phyloP scores from a whole-genome alignment of 2,329 filamentous ascomycete genomes.

The Eutypa lata region DNA sequence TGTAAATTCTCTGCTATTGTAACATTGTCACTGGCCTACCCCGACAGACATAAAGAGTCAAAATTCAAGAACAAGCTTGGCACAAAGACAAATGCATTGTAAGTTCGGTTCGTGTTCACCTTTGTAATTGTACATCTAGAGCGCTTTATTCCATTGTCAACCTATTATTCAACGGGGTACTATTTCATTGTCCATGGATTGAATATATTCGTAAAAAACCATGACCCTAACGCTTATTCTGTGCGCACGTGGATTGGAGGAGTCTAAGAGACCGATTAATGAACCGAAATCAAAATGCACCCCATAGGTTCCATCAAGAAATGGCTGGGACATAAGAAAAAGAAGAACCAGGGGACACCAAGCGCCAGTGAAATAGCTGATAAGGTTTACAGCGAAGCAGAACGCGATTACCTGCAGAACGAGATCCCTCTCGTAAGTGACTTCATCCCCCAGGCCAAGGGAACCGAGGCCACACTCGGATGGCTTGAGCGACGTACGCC shows the following conservation, averaged over 20 bases:
- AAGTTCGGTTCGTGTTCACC: not conserved
- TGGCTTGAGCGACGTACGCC: slow-evolving; percentile 9
- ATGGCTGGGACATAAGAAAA: not conserved
- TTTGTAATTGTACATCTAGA: not conserved
- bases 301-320: not conserved
- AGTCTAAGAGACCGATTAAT: too few species aligned
- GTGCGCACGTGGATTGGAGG: too few species aligned
- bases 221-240: too few species aligned
- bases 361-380: not conserved
- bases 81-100: not conserved
- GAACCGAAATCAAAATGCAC: not conserved
- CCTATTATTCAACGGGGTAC: too few species aligned
- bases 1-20: too few species aligned
- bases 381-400: not conserved
- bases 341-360: not conserved
- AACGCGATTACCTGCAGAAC: not conserved
- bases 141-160: not conserved
- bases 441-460: slow-evolving; percentile 15
- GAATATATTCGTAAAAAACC: not conserved
- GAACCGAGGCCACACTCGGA: slow-evolving; percentile 12
- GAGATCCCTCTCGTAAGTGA: not conserved
- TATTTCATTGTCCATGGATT: not conserved
- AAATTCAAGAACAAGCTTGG: slow-evolving; percentile 3
- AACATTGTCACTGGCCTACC: too few species aligned
- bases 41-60: not conserved